Evolutionary conservation across 2,329 filamentous ascomycete species (phyloP), one percentile per base, ranked within the genome.

Genomic region (Exophiala sp.): DNA sequence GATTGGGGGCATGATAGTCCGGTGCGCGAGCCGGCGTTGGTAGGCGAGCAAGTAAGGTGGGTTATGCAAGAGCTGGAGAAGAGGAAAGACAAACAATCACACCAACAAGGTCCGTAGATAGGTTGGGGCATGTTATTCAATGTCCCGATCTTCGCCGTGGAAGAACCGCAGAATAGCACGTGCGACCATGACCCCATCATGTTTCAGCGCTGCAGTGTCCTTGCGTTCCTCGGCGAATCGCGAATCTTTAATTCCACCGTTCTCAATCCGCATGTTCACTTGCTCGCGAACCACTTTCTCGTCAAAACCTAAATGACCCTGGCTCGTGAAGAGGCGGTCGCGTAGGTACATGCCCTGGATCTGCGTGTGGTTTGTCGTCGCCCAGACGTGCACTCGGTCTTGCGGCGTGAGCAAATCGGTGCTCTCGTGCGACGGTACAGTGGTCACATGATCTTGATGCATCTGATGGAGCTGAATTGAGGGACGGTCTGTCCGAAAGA

Each of bases 381-480:
- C 75, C 74, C 75, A 77, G 39, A 80, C 72, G 32, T 79, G 71
- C 1, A 84, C 72, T 34, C 74, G 71, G 0, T 72, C 70, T 2
- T 67, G 70, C 0, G 68, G 52, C 1, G 57, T n/a, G 0, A 80
- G 66, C 20, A 79, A 63, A 1, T 58, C 55, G 1, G 66, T 62
- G 4, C 47, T 68, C 0, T 72, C 71, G 5, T 68, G 54, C 9
- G 65, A 61, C 18, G 53, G 53, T 21, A 42, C 45, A 3, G 11
- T 48, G 0, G 69, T 65, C 5, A 77, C 74, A 52, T 74, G 69
- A 54, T 77, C 75, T 49, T 75, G 69, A 48, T 77, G 75, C 75
- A 77, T 77, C 57, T 77, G 73, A 55, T 77, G 75, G 10, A 77
- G 63, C 35, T 70, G 64, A 10, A 77, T 66, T 5, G 63, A 62